Evolutionary conservation across 441 rosid species (phyloP), one percentile per base, ranked within the genome.

Genomic region (Eruca vesicaria): DNA sequence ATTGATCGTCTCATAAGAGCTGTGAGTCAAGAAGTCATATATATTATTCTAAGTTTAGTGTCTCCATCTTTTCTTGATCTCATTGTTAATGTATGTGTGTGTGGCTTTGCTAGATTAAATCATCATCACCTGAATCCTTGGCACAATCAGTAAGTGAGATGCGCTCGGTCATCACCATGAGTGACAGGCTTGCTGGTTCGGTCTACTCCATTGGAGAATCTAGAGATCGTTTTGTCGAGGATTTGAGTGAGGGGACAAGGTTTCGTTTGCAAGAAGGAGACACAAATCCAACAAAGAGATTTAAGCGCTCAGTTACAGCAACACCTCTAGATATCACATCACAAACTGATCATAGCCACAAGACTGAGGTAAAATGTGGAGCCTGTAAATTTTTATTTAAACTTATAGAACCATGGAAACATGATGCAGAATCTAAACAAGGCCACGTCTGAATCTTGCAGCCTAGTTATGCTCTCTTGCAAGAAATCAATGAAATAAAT

Each of bases 401-500:
- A 18, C 0, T 43, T 48, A 16, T 6, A 4, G 15, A 41, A 41
- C 15, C 48, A 41, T 41, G 48, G 14, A 45, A n/a, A 45, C 16
- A 36, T 57, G 15, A 29, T 35, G 48, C 14, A 16, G 3, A 9
- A 50, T 57, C n/a, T 3, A 43, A 57, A 18, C 9, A 48, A 18
- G 20, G 12, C 12, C 31, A 9, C 9, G 36, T 31, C 18, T 3
- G 41, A 41, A 58, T 67, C 7, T 66, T 84, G 83, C 85, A 92
- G 98, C 84, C 83, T 69, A 73, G 83, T 79, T 83, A 69, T 78
- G 78, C 64, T 35, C 89, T 92, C 26, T 8, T 79, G 85, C 88
- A 79, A 76, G 94, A 92, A 84, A 86, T 93, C 77, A 84, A 79
- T 66, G 86, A 86, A 67, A 89, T 87, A 68, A 93, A 93, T 65